Base-by-base conservation (phyloP, 441 rosid species). In the Jatropha podagrica region DNA sequence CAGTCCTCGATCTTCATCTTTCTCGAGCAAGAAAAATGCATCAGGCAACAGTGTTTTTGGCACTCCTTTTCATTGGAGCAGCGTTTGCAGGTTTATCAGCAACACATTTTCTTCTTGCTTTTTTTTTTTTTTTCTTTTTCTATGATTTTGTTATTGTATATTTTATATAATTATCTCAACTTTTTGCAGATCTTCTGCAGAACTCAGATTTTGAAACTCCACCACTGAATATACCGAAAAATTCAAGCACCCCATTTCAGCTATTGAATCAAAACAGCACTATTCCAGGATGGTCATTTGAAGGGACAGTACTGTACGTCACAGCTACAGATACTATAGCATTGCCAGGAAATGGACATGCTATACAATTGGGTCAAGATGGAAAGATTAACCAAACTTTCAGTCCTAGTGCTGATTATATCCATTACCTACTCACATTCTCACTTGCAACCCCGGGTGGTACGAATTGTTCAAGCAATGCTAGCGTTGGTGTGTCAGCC, bases 151-250 rank as follows among this genome's bases (percentile, higher is more conserved):
- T 44, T 44, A 44, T 6, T 44, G 10, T 44, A 4, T 6, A 44
- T 44, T 44, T 44, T 44, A 44, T 56, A 12, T 38, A 2, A 0
- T 71, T 59, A 67, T 63, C 18, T 79, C 67, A 51, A 20, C 7
- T 44, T 44, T 44, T 76, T 69, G 66, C 85, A 85, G 90, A 76
- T 80, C 69, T 86, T 75, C 76, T 86, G 42, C 86, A 78, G 81
- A 88, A 87, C 72, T 56, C 89, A 26, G 89, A 83, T 86, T 90
- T 88, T n/a, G 88, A 88, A 75, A 67, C 87, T 49, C 86, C 89
- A 40, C 91, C 89, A n/a, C 70, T 76, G 41, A 77, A 81, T 77
- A 69, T 72, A 60, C 60, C 84, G 2, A 46, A 14, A 66, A 79
- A 78, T 80, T 66, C 76, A 61, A 79, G 65, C 49, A 18, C 41